These are phyloP conservation scores for Saururus chinensis DNA, from an alignment of 164 flowering plant genomes.

Conservation along the genomic window DNA sequence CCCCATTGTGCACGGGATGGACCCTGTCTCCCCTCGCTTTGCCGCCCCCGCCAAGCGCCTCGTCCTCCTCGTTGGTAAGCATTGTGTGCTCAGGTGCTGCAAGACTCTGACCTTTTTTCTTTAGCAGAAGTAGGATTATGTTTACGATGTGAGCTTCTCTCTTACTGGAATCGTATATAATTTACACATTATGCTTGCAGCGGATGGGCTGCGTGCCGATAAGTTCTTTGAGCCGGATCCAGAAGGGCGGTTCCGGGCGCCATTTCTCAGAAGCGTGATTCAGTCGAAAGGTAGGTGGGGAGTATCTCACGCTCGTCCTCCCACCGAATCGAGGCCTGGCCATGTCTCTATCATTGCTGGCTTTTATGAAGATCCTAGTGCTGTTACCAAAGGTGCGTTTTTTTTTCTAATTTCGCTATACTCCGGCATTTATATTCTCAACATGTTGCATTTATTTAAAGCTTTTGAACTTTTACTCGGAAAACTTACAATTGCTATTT, in stretches of 20 bases:
- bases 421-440: no score
- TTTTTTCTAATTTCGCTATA: no score
- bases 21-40: slow-evolving; percentile 66
- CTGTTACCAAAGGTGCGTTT: slow-evolving; percentile 90
- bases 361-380: slow-evolving; percentile 97
- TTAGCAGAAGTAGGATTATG: no score
- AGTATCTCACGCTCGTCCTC: slow-evolving; percentile 98
- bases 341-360: slow-evolving; percentile 96
- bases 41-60: slow-evolving; percentile 86
- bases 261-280: slow-evolving; percentile 79
- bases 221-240: slow-evolving; percentile 90
- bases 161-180: background rate
- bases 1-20: slow-evolving; percentile 96
- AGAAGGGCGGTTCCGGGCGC: slow-evolving; percentile 69
- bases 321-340: slow-evolving; percentile 97
- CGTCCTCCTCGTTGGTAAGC: slow-evolving; percentile 66
- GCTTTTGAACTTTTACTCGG: no score
- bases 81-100: background rate
- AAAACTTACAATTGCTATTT: background rate
- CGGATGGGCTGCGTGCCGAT: slow-evolving; percentile 95
- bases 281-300: slow-evolving; percentile 87
- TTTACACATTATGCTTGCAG: slow-evolving; percentile 27
- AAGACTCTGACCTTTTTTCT: no score
- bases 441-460: no score
- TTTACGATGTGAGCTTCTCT: no score